These are phyloP conservation scores for Cerrena zonata DNA, from an alignment of 1,284 basidiomycete genomes.

Conservation along the genomic window DNA sequence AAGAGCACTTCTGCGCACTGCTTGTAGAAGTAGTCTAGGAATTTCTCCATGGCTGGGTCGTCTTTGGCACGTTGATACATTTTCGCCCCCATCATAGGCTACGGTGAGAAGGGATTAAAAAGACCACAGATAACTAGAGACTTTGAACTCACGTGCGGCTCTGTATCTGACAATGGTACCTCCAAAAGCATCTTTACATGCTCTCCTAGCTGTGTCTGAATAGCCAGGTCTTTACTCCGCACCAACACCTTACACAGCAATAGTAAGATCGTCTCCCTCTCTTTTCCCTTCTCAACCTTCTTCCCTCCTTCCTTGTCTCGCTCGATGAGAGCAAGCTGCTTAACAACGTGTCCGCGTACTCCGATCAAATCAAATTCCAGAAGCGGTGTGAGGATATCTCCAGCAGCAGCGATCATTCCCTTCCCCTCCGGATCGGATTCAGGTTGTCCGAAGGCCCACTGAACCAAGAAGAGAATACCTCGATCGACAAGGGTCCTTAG, in stretches of 20 bases:
- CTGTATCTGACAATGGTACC: conserved; percentile 38
- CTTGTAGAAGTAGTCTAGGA: conserved; percentile 90
- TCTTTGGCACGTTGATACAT: conserved; percentile 60
- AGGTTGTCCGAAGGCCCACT: conserved; percentile 70
- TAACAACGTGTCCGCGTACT: conserved; percentile 78
- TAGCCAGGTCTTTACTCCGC: conserved; percentile 74
- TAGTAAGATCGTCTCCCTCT: conserved; percentile 70
- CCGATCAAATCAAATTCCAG: conserved; percentile 90
- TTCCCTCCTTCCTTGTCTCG: conserved; percentile 46
- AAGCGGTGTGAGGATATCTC: conserved; percentile 82
- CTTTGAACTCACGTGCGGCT: conserved; percentile 24
- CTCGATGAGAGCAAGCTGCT: conserved; percentile 68
- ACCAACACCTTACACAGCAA: conserved; percentile 76
- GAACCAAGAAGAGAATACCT: conserved; percentile 84
- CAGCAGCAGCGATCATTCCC: conserved; percentile 72
- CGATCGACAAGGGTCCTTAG: conserved; percentile 87
- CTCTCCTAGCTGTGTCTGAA: conserved; percentile 89
- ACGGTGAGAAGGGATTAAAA: conserved; percentile 5
- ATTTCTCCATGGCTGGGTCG: conserved; percentile 80
- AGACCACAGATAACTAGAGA: background rate
- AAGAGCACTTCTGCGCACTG: conserved; percentile 71
- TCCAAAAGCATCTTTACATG: conserved; percentile 84
- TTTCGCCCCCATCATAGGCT: conserved; percentile 31
- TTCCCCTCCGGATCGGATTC: conserved; percentile 33
- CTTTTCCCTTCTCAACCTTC: conserved; percentile 31